Conservation (phyloP, 345 rosid genomes). For the Hibiscus syriacus region DNA sequence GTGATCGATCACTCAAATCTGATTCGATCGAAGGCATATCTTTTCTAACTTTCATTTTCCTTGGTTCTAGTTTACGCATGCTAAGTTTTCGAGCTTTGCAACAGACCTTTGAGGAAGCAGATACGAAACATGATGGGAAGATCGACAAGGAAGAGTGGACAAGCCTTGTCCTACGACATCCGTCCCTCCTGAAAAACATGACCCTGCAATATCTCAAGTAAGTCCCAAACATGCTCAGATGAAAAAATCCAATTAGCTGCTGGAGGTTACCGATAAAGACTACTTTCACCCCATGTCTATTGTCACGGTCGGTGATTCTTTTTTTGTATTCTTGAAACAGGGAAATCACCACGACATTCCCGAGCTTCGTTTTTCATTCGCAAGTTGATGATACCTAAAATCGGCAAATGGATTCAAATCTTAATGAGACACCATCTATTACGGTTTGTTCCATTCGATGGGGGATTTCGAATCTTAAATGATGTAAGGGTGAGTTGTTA, state of each 20-base stretch:
- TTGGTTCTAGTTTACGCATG: neutral
- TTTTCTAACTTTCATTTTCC: neutral
- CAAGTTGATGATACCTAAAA: slow-evolving; percentile 77
- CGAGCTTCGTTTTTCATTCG: too few relatives aligned
- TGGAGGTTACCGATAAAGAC: too few relatives aligned
- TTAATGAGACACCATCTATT: neutral
- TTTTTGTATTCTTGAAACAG: slow-evolving; percentile 26
- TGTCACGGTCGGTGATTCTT: neutral
- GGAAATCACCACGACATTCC: slow-evolving; percentile 92
- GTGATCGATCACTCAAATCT: slow-evolving; percentile 22
- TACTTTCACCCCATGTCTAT: too few relatives aligned
- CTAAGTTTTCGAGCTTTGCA: slow-evolving; percentile 9
- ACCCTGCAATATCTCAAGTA: too few relatives aligned
- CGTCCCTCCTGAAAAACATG: slow-evolving; percentile 91
- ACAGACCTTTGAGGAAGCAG: slow-evolving; percentile 96
- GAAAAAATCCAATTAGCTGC: neutral
- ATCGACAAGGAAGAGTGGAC: slow-evolving; percentile 96
- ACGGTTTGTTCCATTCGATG: slow-evolving; percentile 17
- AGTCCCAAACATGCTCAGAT: neutral
- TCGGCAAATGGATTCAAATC: neutral
- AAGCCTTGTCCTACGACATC: slow-evolving; percentile 82
- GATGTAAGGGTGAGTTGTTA: slow-evolving; percentile 8
- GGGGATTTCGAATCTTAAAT: neutral
- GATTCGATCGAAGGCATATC: neutral
- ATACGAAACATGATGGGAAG: slow-evolving; percentile 91